Percentiles rank a stretch among this genome's conserved stretches.
Conservation (phyloP, 768 basidiomycete species). For the Calvatia gigantea region DNA sequence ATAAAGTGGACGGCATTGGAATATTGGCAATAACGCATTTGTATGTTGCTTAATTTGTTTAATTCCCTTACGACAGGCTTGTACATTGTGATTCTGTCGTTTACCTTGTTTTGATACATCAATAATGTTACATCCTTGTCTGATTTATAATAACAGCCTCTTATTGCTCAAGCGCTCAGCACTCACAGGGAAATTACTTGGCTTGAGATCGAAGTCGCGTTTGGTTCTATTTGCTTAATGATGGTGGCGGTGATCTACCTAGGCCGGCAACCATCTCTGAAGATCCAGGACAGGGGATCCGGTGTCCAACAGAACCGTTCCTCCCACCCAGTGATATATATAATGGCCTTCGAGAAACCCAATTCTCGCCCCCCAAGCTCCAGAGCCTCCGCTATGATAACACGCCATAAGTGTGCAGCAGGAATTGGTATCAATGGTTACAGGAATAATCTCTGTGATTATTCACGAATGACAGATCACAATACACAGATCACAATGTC, state of each 20-base stretch:
- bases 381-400: too few relatives aligned
- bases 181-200: too few relatives aligned
- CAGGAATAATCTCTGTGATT: background rate
- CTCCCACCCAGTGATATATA: too few relatives aligned
- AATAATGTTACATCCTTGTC: constrained; percentile 1
- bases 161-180: background rate
- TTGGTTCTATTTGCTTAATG: background rate
- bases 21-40: constrained; percentile 4
- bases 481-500: background rate
- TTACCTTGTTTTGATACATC: background rate
- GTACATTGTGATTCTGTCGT: background rate
- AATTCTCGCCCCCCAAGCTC: too few relatives aligned
- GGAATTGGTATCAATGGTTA: background rate
- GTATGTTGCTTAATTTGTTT: constrained; percentile 12
- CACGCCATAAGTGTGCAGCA: too few relatives aligned
- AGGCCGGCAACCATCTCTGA: too few relatives aligned
- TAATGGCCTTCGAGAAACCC: too few relatives aligned
- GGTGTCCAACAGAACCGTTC: too few relatives aligned
- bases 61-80: constrained; percentile 1
- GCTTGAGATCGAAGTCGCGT: background rate
- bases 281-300: too few relatives aligned
- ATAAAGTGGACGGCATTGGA: background rate
- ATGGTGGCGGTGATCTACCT: too few relatives aligned
- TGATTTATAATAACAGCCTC: background rate
- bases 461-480: background rate